Evolutionary conservation across 2,329 filamentous ascomycete genomes (phyloP).

Genomic region (Ophiocordyceps australis): DNA sequence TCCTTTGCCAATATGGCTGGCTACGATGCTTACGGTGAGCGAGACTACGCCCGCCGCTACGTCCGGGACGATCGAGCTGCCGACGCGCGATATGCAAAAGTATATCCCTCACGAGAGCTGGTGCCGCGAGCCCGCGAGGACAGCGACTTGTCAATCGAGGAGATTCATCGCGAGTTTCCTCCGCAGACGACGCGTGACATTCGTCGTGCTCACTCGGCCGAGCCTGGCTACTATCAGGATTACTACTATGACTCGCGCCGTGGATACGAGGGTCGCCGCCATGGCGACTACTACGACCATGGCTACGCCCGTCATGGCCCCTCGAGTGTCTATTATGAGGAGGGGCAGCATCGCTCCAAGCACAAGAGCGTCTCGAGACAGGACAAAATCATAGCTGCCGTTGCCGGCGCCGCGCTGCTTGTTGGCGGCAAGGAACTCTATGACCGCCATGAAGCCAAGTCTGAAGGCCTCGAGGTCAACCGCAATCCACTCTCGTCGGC

Average conservation of each 20-base stretch:
- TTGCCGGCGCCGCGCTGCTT: constrained; percentile 45
- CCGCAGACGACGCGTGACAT: constrained; percentile 38
- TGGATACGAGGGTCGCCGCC: constrained; percentile 37
- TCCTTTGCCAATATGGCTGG: too few relatives aligned
- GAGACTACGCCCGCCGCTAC: constrained; percentile 29
- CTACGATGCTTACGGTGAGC: constrained; percentile 39
- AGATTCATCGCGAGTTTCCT: constrained; percentile 70
- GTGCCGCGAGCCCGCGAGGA: constrained; percentile 48
- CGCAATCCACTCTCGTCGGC: constrained; percentile 41
- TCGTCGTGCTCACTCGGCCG: constrained; percentile 46
- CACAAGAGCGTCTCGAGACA: constrained; percentile 35
- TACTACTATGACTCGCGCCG: constrained; percentile 31
- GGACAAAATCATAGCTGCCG: constrained; percentile 48
- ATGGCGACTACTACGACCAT: constrained; percentile 24
- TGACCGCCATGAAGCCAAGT: constrained; percentile 40
- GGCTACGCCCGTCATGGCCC: constrained; percentile 22
- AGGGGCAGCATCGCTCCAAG: constrained; percentile 25
- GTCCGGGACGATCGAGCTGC: constrained; percentile 35
- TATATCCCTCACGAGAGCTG: constrained; percentile 29
- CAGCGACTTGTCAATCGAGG: constrained; percentile 60
- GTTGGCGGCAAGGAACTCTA: constrained; percentile 48
- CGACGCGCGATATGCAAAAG: constrained; percentile 25
- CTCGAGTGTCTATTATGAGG: constrained; percentile 33
- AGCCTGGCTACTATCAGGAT: constrained; percentile 39
- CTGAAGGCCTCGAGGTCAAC: constrained; percentile 28